Base-by-base conservation (phyloP, 2,329 filamentous ascomycete genomes). In the Fusarium austroafricanum region DNA sequence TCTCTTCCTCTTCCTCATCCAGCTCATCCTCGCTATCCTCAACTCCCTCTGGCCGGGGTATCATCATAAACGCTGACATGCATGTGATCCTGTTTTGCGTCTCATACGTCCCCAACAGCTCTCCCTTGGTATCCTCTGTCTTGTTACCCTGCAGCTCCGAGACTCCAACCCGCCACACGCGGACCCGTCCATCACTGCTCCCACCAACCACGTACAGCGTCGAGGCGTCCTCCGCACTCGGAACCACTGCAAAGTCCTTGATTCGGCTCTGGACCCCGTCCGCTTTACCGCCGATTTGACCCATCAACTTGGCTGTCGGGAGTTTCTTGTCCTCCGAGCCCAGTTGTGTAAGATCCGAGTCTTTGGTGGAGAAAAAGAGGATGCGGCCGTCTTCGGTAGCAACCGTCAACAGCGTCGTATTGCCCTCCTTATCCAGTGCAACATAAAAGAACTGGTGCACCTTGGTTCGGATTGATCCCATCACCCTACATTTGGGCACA, bases 321-420 rank as follows among this genome's bases (percentile, higher is more conserved):
- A 89, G 79, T 65, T 75, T 72, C 63, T 61, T 70, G 46, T 65
- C 60, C 23, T 59, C 57, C 29, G 55, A 67, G 29, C 83, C 73
- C 12, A 71, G 65, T 21, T 72, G 77, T 39, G 76, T 75, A 8
- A 87, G 72, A 63, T 87, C 83, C 11, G 81, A 80, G 1, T 79
- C 77, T 46, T 82, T 84, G 3, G 93, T 94, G 37, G 91, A 90
- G 77, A 93, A 97, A 77, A 98, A 93, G 51, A 97, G 75, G 35
- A 98, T 86, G 52, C 92, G 86, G 1, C 96, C 96, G 76, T 98
- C 95, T 77, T 98, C 96, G 0, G 96, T 97, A 3, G 93, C 93
- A 2, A 96, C 83, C 1, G 91, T 89, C 40, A 98, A 79, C 8
- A 94, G 77, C 10, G 78, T 76, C n/a, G 79, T 75, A 35, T 72